These are phyloP conservation scores for Euphorbia schlechtendalii DNA, from an alignment of 441 rosid species.

Conservation along the genomic window DNA sequence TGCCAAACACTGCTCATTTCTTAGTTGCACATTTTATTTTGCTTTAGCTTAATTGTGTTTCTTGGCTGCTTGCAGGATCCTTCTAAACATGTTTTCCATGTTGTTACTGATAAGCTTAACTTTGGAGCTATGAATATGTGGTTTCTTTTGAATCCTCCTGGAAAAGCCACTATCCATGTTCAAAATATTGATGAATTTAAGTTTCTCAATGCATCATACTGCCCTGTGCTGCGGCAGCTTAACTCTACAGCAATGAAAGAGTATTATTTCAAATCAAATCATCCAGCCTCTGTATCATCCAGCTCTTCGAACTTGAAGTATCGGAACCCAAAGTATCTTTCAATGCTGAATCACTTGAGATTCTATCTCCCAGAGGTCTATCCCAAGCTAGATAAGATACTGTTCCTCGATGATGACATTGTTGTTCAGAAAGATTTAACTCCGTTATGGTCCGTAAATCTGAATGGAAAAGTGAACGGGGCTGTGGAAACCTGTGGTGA, in stretches of 20 bases:
- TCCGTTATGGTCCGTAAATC: conserved; percentile 71
- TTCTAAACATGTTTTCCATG: conserved; percentile 90
- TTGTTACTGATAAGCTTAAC: conserved; percentile 89
- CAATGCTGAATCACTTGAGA: conserved; percentile 92
- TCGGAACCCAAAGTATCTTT: conserved; percentile 91
- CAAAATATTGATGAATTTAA: conserved; percentile 94
- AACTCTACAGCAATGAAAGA: conserved; percentile 95
- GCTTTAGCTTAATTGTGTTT: conserved; percentile 13
- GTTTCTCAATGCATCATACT: conserved; percentile 97
- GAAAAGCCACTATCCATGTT: conserved; percentile 85
- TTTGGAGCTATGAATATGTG: conserved; percentile 99
- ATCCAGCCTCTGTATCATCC: conserved; percentile 67
- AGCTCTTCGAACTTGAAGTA: conserved; percentile 92
- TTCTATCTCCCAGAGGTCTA: conserved; percentile 93
- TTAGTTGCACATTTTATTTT: no score
- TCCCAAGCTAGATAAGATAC: conserved; percentile 82
- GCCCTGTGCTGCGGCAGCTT: conserved; percentile 95
- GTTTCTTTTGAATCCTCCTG: conserved; percentile 93
- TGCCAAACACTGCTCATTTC: conserved; percentile 6
- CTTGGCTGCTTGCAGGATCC: conserved; percentile 56
- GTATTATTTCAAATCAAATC: conserved; percentile 94
- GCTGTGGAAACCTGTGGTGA: conserved; percentile 98
- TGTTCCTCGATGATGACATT: conserved; percentile 92
- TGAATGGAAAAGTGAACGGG: conserved; percentile 90
- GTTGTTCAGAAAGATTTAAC: conserved; percentile 95